Evolutionary conservation across 768 basidiomycete genomes (phyloP).

Genomic region (Mycena galopus): DNA sequence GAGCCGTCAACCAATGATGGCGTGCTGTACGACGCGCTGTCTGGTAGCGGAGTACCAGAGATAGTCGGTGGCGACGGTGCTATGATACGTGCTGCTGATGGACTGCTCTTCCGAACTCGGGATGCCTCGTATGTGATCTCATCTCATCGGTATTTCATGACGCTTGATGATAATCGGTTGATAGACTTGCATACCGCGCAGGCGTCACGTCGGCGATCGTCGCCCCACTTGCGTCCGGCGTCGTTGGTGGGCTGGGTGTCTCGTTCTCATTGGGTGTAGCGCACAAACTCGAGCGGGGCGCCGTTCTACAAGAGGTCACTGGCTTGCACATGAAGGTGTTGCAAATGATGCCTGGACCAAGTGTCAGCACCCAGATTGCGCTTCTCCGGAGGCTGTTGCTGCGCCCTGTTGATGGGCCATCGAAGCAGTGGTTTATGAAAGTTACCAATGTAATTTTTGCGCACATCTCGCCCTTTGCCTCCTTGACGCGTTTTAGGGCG

Average conservation of each 20-base stretch:
- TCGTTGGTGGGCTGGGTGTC: conserved; percentile 75
- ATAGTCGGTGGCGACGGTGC: conserved; percentile 65
- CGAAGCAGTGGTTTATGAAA: conserved; percentile 61
- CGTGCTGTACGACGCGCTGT: conserved; percentile 65
- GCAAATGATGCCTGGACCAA: conserved; percentile 60
- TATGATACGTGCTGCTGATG: conserved; percentile 78
- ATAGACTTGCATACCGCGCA: conserved; percentile 74
- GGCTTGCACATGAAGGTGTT: conserved; percentile 77
- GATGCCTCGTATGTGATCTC: conserved; percentile 74
- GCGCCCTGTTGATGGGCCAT: conserved; percentile 50
- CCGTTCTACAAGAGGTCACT: conserved; percentile 72
- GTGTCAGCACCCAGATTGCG: conserved; percentile 87
- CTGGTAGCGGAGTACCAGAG: conserved; percentile 54
- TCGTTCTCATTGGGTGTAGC: conserved; percentile 72
- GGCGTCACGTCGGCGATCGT: conserved; percentile 81
- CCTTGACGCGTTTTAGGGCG: conserved; percentile 57
- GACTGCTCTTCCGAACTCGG: conserved; percentile 76
- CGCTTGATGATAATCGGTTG: background rate
- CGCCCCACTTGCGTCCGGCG: conserved; percentile 65
- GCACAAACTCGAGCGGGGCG: conserved; percentile 71
- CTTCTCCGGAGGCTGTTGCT: conserved; percentile 76
- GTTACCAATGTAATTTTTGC: conserved; percentile 54
- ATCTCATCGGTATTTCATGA: background rate
- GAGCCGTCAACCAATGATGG: conserved; percentile 85
- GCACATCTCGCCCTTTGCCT: background rate